A percentile compares a stretch with the other conserved stretches of the same genome.
Evolutionary conservation across 371 early-diverging fungal species (phyloP).

Genomic region (Caulochytrium protostelioides): DNA sequence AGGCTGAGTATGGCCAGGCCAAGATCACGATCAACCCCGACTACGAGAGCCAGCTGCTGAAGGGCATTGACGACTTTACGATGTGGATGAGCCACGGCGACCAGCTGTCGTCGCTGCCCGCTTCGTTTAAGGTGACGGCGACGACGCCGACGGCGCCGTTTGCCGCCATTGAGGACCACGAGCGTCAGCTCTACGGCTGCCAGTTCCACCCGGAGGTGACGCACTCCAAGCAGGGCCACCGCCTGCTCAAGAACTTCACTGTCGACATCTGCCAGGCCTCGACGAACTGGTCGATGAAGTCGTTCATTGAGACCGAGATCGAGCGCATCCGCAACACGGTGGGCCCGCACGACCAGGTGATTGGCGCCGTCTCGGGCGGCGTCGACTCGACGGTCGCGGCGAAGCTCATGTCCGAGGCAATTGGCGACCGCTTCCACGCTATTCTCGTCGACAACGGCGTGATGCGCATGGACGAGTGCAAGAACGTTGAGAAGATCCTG

Average conservation of each 20-base stretch:
- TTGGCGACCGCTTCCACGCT: slow-evolving; percentile 94
- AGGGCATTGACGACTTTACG: slow-evolving; percentile 5
- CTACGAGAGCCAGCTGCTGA: slow-evolving; percentile 7
- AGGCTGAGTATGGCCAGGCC: slow-evolving; percentile 90
- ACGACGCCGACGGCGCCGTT: slow-evolving; percentile 67
- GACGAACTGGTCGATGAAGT: slow-evolving; percentile 77
- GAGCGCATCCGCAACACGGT: slow-evolving; percentile 73
- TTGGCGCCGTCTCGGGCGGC: slow-evolving; percentile 92
- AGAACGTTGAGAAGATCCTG: slow-evolving; percentile 53
- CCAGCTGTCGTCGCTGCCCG: slow-evolving; percentile 60
- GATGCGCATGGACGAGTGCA: slow-evolving; percentile 89
- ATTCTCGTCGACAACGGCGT: slow-evolving; percentile 94
- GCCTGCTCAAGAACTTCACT: slow-evolving; percentile 76
- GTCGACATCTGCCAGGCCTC: slow-evolving; percentile 56
- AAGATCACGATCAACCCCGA: slow-evolving; percentile 40
- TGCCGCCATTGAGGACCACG: slow-evolving; percentile 62
- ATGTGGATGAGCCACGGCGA: slow-evolving; percentile 98
- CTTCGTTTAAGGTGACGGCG: slow-evolving; percentile 63
- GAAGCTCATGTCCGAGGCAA: slow-evolving; percentile 83
- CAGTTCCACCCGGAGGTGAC: slow-evolving; percentile 97
- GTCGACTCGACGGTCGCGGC: slow-evolving; percentile 94
- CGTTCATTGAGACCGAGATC: slow-evolving; percentile 90
- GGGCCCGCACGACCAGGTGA: slow-evolving; percentile 74
- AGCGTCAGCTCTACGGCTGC: slow-evolving; percentile 65
- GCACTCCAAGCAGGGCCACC: slow-evolving; percentile 71